Evolutionary conservation across 192 early-diverging fungal species (phyloP), one percentile per base, ranked within the genome.

Genomic region (Dissophora ornata): DNA sequence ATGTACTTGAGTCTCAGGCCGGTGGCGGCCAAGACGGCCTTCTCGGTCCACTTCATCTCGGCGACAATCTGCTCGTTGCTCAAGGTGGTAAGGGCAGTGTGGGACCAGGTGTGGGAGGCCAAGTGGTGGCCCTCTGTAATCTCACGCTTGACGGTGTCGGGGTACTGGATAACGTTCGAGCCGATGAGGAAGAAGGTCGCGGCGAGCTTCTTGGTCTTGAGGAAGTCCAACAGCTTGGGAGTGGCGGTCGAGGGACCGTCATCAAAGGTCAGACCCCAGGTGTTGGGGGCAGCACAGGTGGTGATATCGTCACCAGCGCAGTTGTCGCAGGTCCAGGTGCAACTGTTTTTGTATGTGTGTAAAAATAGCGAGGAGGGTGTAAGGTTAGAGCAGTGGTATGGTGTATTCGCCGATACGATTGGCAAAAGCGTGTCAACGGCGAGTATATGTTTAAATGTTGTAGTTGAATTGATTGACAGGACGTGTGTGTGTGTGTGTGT

Each of bases 1-100:
- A 86, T 87, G 64, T 82, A 87, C 53, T 79, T 81, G 21, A 90
- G 87, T 18, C 81, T 51, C 21, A 85, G 54, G 28, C 89, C 89
- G 50, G 83, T 85, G 19, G 73, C 79, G 12, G 59, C 65, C 61
- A 87, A 66, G 61, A 92, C 84, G 18, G 80, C 81, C 42, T 74
- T 68, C 70, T 88, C 87, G 26, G 87, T 91, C 86, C 89, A 92
- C 56, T 87, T 82, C 38, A 93, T 67, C 80, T 92, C 88, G 59
- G 86, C 84, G 25, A 89, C 83, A 22, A 92, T 64, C 32, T 73
- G 44, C 38, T 81, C 69, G 38, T 83, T 82, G 9, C 74, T 33
- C 13, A 84, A 59, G 10, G 84, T 79, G 26, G 87, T 85, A 63
- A 92, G 57, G 46, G 84, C 71, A 25, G 71, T 63, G 58, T 91